phyloP scores from a whole-genome alignment of 345 rosid species.

The Turnera subulata region DNA sequence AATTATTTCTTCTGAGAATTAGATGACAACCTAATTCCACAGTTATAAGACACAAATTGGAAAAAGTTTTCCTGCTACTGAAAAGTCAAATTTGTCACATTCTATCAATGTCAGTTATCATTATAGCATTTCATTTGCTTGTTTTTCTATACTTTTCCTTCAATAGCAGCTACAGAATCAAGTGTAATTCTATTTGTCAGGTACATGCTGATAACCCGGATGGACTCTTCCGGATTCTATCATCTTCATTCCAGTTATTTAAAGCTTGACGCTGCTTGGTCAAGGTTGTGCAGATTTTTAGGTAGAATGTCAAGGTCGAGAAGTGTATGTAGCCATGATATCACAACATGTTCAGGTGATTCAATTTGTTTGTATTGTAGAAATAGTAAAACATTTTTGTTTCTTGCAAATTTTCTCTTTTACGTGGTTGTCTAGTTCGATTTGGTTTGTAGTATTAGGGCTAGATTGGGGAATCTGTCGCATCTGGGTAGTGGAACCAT shows the following conservation, averaged over 20 bases:
- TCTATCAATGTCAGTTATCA: no score
- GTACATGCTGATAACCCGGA: slow-evolving; percentile 95
- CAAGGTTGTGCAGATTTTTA: background rate
- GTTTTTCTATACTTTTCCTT: background rate
- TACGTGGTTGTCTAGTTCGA: no score
- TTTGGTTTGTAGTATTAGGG: no score
- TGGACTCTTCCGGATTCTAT: slow-evolving; percentile 84
- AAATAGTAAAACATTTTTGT: background rate
- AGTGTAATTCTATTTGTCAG: slow-evolving; percentile 24
- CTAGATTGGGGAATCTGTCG: no score
- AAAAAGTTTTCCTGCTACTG: no score
- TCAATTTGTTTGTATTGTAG: background rate
- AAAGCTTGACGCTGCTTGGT: slow-evolving; percentile 16
- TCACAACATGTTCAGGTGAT: background rate
- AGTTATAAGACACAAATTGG: no score
- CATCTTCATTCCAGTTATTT: slow-evolving; percentile 64
- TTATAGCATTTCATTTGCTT: background rate
- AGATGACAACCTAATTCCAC: no score
- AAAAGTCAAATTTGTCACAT: no score
- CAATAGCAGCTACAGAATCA: no score
- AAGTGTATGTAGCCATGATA: background rate
- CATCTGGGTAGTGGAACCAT: no score
- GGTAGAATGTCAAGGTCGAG: background rate
- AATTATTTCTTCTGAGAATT: no score
- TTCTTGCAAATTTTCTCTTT: no score